Evolutionary conservation across 345 rosid species (phyloP).

Genomic region (Corchorus olitorius): DNA sequence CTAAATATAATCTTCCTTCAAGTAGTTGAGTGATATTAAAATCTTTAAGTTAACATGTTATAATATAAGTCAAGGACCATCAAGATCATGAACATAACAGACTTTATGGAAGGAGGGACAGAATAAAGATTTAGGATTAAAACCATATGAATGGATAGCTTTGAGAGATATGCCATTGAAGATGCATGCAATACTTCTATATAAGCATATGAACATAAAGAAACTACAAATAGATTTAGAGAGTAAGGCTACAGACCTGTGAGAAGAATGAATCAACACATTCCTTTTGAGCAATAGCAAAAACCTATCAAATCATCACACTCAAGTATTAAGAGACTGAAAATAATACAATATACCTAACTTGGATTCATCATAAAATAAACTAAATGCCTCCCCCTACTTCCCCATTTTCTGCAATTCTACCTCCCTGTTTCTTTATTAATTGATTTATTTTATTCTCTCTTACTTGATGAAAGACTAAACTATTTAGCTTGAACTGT

Average conservation of each 20-base stretch:
- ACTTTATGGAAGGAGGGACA: not conserved
- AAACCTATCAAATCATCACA: conserved; percentile 57
- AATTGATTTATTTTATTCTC: not conserved
- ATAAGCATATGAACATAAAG: conserved; percentile 2
- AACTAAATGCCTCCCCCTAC: conserved; percentile 5
- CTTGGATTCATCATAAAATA: conserved; percentile 15
- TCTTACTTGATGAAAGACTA: not conserved
- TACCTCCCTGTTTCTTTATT: not conserved
- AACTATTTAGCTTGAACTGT: not conserved
- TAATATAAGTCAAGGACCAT: too few species aligned
- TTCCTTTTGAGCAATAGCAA: conserved; percentile 88
- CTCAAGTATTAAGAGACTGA: conserved; percentile 1
- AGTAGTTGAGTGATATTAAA: too few species aligned
- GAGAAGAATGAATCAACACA: conserved; percentile 90
- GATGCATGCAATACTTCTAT: not conserved
- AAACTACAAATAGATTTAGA: not conserved
- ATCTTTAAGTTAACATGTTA: too few species aligned
- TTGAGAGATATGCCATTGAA: not conserved
- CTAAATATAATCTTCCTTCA: not conserved
- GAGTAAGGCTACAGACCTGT: conserved; percentile 57
- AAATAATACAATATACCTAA: not conserved
- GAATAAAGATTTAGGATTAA: not conserved
- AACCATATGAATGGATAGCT: not conserved
- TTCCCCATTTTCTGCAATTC: not conserved
- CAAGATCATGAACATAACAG: not conserved